A percentile compares a stretch with the other conserved stretches of the same genome.
Evolutionary conservation across 2,329 filamentous ascomycete genomes (phyloP).

Genomic region (Aspergillus sp.): DNA sequence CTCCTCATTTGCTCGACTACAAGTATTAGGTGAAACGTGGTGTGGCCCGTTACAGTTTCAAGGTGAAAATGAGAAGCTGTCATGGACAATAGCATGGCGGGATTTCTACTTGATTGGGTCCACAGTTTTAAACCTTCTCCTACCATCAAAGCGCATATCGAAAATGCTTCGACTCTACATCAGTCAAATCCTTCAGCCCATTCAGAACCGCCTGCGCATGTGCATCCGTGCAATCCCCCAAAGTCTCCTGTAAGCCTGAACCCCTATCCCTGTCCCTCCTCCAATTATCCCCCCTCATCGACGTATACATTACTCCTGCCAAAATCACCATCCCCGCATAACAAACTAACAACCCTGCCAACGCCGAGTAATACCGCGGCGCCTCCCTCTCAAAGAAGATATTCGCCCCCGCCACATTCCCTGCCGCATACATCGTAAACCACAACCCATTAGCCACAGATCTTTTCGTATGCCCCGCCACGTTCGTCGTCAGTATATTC

Average conservation of each 20-base stretch:
- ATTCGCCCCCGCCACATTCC: constrained; percentile 45
- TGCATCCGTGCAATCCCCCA: constrained; percentile 8
- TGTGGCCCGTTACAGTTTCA: too few relatives aligned
- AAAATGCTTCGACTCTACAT: constrained; percentile 30
- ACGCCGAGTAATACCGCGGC: constrained; percentile 40
- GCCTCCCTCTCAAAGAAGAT: constrained; percentile 41
- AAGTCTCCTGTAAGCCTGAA: constrained; percentile 1
- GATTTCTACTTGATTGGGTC: not conserved
- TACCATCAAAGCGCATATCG: constrained; percentile 25
- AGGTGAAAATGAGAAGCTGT: too few relatives aligned
- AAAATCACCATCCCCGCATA: constrained; percentile 39
- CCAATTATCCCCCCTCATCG: constrained; percentile 21
- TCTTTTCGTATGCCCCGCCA: constrained; percentile 48
- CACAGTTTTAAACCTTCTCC: not conserved
- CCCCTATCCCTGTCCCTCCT: constrained; percentile 11
- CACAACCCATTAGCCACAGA: constrained; percentile 44
- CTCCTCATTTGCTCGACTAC: too few relatives aligned
- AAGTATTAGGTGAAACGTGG: too few relatives aligned
- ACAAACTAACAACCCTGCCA: constrained; percentile 38
- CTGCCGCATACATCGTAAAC: constrained; percentile 44
- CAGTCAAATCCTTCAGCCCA: constrained; percentile 32
- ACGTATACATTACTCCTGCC: constrained; percentile 16
- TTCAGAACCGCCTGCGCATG: constrained; percentile 18
- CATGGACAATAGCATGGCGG: too few relatives aligned
- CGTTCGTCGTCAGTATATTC: constrained; percentile 44